Percentiles rank a stretch among this genome's conserved stretches.
Evolutionary conservation across 441 rosid species (phyloP).

Genomic region (Raphanus hybrid): DNA sequence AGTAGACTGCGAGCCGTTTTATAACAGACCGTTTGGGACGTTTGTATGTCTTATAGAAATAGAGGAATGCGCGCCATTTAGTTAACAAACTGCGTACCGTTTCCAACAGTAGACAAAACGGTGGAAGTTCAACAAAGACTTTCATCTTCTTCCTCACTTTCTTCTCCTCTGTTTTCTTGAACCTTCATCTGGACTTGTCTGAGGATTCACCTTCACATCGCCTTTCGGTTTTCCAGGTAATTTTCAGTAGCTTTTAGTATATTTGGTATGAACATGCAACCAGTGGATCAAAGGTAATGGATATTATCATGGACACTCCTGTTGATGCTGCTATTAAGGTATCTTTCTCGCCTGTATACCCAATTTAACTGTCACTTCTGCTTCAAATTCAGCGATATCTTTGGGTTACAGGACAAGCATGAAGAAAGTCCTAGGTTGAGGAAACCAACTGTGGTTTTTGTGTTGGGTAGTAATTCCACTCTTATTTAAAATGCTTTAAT

Average conservation of each 20-base stretch:
- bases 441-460: not conserved
- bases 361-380: not conserved
- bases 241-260: not conserved
- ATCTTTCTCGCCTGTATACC: not conserved
- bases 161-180: not conserved
- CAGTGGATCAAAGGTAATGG: not conserved
- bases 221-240: not conserved
- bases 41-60: not conserved
- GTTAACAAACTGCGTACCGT: slow-evolving; percentile 7
- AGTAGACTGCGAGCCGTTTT: slow-evolving; percentile 8
- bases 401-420: not conserved
- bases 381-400: not conserved
- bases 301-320: not conserved
- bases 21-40: not conserved
- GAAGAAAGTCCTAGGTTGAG: not conserved
- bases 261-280: not conserved
- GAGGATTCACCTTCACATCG: not conserved
- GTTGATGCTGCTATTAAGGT: not conserved
- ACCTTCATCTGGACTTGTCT: not conserved
- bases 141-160: not conserved
- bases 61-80: not conserved
- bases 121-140: not conserved
- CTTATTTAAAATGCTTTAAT: not conserved
- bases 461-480: not conserved
- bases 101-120: not conserved